Percentiles rank a stretch among this genome's conserved stretches.
phyloP scores from a whole-genome alignment of 2,329 filamentous ascomycete genomes.

The Aspergillus alliaceus region DNA sequence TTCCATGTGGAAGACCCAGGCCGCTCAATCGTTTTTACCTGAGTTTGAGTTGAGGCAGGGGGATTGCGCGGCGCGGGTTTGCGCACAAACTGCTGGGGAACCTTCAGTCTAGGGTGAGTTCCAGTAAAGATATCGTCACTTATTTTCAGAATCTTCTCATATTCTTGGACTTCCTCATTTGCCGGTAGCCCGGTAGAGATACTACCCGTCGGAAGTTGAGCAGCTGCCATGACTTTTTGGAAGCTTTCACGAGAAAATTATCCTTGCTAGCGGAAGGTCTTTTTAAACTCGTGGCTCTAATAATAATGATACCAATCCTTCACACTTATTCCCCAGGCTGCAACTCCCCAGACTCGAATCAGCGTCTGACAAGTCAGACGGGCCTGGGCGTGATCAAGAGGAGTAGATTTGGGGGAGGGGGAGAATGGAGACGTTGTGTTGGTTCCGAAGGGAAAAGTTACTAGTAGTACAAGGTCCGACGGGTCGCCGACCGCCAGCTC shows the following conservation, averaged over 20 bases:
- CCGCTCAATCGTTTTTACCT: conserved; percentile 26
- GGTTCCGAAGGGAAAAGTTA: conserved; percentile 8
- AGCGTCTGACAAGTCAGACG: conserved; percentile 1
- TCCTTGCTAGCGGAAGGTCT: background rate
- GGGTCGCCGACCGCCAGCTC: conserved; percentile 1
- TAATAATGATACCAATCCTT: conserved; percentile 3
- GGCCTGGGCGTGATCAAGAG: background rate
- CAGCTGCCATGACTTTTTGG: conserved; percentile 28
- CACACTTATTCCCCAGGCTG: conserved; percentile 4
- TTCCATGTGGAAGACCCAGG: conserved; percentile 15
- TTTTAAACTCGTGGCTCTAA: background rate
- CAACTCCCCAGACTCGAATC: background rate
- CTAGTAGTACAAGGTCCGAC: conserved; percentile 4
- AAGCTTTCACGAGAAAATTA: background rate
- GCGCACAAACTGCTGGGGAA: conserved; percentile 55
- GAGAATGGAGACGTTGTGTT: background rate
- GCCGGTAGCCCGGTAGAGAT: conserved; percentile 34
- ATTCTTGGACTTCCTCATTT: conserved; percentile 64
- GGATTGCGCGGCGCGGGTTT: conserved; percentile 37
- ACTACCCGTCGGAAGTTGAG: conserved; percentile 33
- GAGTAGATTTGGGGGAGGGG: background rate
- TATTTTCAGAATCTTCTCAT: conserved; percentile 77
- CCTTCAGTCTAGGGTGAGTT: conserved; percentile 59
- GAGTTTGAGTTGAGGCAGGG: conserved; percentile 26
- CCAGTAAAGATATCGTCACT: conserved; percentile 79